Evolutionary conservation across 2,329 filamentous ascomycete species (phyloP).

Genomic region (Trichophyton verrucosum): DNA sequence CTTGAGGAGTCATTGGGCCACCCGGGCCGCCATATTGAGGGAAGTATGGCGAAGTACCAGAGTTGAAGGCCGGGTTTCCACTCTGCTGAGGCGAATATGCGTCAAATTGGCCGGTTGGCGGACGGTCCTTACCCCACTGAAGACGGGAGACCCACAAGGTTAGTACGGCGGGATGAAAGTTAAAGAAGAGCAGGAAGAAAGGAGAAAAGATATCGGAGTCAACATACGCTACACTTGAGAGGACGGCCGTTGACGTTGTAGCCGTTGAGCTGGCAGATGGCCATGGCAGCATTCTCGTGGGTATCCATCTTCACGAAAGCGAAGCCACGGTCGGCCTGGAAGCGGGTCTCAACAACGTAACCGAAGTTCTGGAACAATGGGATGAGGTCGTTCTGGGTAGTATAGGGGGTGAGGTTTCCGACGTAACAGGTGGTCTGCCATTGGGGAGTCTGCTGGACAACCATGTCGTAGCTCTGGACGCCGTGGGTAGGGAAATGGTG

Average conservation of each 20-base stretch:
- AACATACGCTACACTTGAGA: conserved; percentile 96
- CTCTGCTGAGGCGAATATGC: conserved; percentile 71
- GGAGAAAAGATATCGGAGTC: background rate
- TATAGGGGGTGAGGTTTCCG: conserved; percentile 94
- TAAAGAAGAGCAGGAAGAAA: conserved; percentile 6
- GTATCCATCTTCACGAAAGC: conserved; percentile 99
- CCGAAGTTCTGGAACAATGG: conserved; percentile 98
- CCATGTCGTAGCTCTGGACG: conserved; percentile 94
- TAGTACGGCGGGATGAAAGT: conserved; percentile 10
- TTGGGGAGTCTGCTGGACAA: conserved; percentile 82
- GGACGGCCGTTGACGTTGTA: conserved; percentile 97
- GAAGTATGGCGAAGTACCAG: conserved; percentile 73
- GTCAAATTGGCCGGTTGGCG: conserved; percentile 69
- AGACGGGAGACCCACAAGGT: conserved; percentile 18
- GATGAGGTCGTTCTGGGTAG: conserved; percentile 90
- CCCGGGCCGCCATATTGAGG: conserved; percentile 76
- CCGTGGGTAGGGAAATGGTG: conserved; percentile 97
- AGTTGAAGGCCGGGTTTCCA: conserved; percentile 54
- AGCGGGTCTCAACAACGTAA: conserved; percentile 90
- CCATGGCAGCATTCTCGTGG: conserved; percentile 96
- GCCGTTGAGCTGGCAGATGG: conserved; percentile 92
- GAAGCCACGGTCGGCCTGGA: conserved; percentile 95
- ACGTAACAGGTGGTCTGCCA: conserved; percentile 99
- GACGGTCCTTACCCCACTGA: conserved; percentile 98
- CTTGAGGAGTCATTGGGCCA: conserved; percentile 50